Base-by-base conservation (phyloP, 2,329 filamentous ascomycete genomes). In the Celoporthe dispersa region DNA sequence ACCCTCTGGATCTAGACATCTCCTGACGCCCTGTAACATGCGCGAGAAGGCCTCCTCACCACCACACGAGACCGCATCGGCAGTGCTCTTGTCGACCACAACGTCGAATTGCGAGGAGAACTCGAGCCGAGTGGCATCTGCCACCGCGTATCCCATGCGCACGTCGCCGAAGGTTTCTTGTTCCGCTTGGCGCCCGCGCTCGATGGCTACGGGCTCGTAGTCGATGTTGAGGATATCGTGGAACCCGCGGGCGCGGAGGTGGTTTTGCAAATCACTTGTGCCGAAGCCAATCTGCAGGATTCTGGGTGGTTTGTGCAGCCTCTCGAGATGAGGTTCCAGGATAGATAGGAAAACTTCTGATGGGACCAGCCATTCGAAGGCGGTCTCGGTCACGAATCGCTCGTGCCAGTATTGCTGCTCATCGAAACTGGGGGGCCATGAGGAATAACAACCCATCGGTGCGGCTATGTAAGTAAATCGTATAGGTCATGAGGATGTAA, bases 1-100 rank as follows among this genome's bases (percentile, higher is more conserved):
- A 0, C 81, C 83, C 5, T 73, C 77, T 0, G 78, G 75, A 0
- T 75, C 75, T 19, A 86, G 75, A 66, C 75, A 79, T 14, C 71
- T 69, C 25, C 75, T 75, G 14, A 86, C 78, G 1, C 79, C 74
- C 12, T 74, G 55, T 5, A 78, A 78, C 83, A 86, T 85, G 1
- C 75, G 72, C 35, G 77, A 71, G 1, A 86, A 62, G 1, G 78
- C 75, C 8, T 75, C 77, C 3, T 78, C 77, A 7, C 82, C 84
- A 19, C 79, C 83, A 59, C 84, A 86, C 0, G 84, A 80, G 5
- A 86, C 76, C 2, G 84, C 84, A 60, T 86, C 85, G 4, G 75
- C 81, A 0, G 84, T 85, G 75, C 84, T 82, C 74, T 86, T 86
- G 73, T 87, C 85, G 19, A 86, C 70, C 3, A 84, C 78, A 5